Evolutionary conservation across 495 filamentous ascomycete species (phyloP), one percentile per base, ranked within the genome.

Genomic region (Aspergillus carlsbadensis): DNA sequence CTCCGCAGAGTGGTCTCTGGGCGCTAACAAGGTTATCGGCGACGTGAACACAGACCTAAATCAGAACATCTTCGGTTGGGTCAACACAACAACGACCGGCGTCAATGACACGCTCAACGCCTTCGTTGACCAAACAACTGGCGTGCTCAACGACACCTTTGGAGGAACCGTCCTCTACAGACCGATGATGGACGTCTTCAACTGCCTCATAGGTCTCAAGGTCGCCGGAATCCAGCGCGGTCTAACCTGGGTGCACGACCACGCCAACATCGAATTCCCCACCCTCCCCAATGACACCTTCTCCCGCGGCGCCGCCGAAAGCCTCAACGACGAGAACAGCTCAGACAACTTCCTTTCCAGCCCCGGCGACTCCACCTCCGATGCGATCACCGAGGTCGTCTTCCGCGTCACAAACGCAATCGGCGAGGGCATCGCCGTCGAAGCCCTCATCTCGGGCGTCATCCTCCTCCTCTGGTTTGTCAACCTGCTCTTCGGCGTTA

Each of bases 101-200:
- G 76, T 97, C 45, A 98, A 98, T 68, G 66, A 87, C 56, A 98
- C 94, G 0, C 83, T 98, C 21, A 93, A 90, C 59, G 77, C 79
- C 13, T 91, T 97, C 67, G 83, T 92, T 52, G 77, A 88, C 29
- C 79, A 87, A 52, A 91, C 91, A 68, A 83, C 79, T 54, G 73
- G 81, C 29, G 84, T 83, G 2, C 76, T 98, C 41, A 88, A 89
- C 60, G 68, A 70, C 0, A 87, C 88, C n/a, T 96, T 98, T 68
- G 86, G 88, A 33, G 82, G 81, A 43, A 97, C 95, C 0, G 52
- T 89, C 21, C 84, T 96, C 36, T 78, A 87, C 56, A 79, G 83
- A 4, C 88, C 91, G 0, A 80, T 96, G 42, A 72, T 81, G 37
- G 88, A 86, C 5, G 77, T 96, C 15, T 81, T 92, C 51, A 77